Base-by-base conservation (phyloP, 495 filamentous ascomycete genomes). In the Neurospora sp. region DNA sequence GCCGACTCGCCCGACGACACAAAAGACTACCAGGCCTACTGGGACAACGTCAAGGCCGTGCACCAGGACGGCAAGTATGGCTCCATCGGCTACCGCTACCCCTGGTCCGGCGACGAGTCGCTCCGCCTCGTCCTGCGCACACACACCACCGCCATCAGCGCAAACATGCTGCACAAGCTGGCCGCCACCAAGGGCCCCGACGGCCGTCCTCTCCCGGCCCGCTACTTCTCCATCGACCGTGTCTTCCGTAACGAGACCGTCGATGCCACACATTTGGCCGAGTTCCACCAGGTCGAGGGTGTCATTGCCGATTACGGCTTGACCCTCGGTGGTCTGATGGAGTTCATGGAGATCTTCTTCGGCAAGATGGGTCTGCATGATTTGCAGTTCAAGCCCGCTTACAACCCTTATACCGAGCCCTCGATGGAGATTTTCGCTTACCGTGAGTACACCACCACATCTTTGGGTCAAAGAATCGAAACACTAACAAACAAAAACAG, bases 261-360 rank as follows among this genome's bases (percentile, higher is more conserved):
- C 73, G 96, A 98, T 79, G 94, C 94, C 22, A 98, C 96, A 9
- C 96, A 99, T 85, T 84, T 99, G 74, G 94, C 94, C 16, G 95
- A 99, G 84, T 99, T 99, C 89, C 96, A 98, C 84, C 96, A 99
- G 80, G 90, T 98, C 65, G 96, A 99, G 83, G 96, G 96, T 79
- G 94, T 99, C 72, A 98, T 98, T 85, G 96, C 96, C 14, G 96
- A 99, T 81, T 97, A 94, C 77, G 90, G 90, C 27, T 84, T 99
- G 59, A 94, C 94, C 8, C 87, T 99, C 14, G 96, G 95, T 74
- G 95, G 94, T 38, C 85, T 98, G 75, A 97, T 98, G 84, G 92
- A 93, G 74, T 98, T 99, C 86, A 96, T 99, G 90, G 89, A 94
- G 76, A 89, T 94, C 75, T 99, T 99, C 89, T 99, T 98, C 81